Base-by-base conservation (phyloP, 2,329 filamentous ascomycete species). In the Colletotrichum higginsianum region DNA sequence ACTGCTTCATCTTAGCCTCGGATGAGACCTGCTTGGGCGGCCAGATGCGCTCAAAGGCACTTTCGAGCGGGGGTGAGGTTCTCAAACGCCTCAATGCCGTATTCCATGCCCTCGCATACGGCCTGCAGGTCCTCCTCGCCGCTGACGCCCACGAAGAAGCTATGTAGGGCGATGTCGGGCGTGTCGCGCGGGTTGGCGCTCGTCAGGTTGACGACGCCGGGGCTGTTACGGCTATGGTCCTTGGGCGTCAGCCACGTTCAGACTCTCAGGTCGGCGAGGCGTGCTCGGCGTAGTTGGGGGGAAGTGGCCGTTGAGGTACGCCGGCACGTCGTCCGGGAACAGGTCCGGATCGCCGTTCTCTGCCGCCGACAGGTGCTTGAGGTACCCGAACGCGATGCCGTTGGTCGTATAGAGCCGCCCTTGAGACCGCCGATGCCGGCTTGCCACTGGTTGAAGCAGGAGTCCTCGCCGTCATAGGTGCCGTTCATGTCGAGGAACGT, bases 101-200 rank as follows among this genome's bases (percentile, higher is more conserved):
- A 83, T 66, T 84, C 74, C 73, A 89, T 79, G 6, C 83, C 86
- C 71, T 90, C 86, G 26, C 75, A 70, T 8, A 84, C 76, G 21
- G 82, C 82, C 67, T 80, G 76, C 1, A 85, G 77, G 57, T 86
- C 82, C 77, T 86, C 81, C 16, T 85, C 84, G 8, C 85, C 83
- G 2, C 87, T 85, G 21, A 53, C 9, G 23, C 84, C 77, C 18
- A 81, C 82, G 83, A 84, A 90, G 8, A 66, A 23, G 76, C 85
- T 88, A 75, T 87, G 87, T 81, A 91, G 90, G 77, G 86, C 85
- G 76, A 92, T 91, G 35, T 86, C 80, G 0, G 91, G 91, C 16
- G 86, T 86, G 66, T 93, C 91, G 2, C 86, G 85, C 0, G 91
- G 90, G 76, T 93, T 86, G 0, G 86, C 82, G 0, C 89, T 91